A percentile compares a stretch with the other conserved stretches of the same genome.
phyloP scores from a whole-genome alignment of 345 rosid genomes.

The Populus deltoides region DNA sequence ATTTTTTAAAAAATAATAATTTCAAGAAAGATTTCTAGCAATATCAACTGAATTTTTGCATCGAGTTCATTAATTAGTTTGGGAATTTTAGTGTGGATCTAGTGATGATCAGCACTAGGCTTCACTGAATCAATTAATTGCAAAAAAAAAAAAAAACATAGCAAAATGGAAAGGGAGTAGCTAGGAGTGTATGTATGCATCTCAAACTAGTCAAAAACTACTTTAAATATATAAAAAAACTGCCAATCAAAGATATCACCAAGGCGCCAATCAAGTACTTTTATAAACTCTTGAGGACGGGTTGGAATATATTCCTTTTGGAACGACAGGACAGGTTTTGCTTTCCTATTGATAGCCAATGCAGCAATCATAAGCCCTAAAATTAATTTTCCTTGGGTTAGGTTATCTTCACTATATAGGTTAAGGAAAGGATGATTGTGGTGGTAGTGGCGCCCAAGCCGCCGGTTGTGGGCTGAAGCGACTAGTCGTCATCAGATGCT shows the following conservation, averaged over 20 bases:
- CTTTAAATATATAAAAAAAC: not conserved
- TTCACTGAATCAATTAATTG: not conserved
- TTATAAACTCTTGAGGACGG: not conserved
- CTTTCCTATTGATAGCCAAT: too few relatives aligned
- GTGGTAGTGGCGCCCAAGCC: constrained; percentile 20
- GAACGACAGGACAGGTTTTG: not conserved
- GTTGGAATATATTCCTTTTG: not conserved
- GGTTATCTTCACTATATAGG: not conserved
- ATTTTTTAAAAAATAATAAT: too few relatives aligned
- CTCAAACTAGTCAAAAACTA: not conserved
- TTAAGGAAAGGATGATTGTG: not conserved
- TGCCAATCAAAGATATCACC: not conserved
- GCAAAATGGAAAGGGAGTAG: not conserved
- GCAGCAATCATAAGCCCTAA: not conserved
- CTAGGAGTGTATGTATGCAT: not conserved
- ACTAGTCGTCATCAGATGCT: constrained; percentile 30
- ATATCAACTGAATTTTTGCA: not conserved
- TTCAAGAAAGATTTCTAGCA: not conserved
- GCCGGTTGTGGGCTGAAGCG: constrained; percentile 21
- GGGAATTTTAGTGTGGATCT: not conserved
- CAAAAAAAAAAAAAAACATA: not conserved
- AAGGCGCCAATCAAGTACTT: not conserved
- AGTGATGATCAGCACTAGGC: not conserved
- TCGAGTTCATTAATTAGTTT: not conserved
- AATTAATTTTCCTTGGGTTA: not conserved